phyloP scores from a whole-genome alignment of 768 basidiomycete species.

The Xerocomus brunneocitrinus region DNA sequence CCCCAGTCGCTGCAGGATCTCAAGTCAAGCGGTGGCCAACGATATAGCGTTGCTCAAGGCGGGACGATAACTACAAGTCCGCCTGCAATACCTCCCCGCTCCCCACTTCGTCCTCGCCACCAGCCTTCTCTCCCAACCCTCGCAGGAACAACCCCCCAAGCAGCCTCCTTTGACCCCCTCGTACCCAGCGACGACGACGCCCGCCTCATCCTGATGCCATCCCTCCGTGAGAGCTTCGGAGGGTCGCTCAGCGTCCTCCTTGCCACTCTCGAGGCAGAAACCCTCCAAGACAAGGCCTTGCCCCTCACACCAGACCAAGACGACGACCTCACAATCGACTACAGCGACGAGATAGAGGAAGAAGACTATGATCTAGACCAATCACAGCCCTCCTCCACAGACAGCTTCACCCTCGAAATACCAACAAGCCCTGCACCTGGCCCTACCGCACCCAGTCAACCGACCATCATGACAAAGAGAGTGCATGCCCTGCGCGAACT shows the following conservation, averaged over 20 bases:
- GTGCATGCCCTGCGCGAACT: slow-evolving; percentile 75
- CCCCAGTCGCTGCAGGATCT: slow-evolving; percentile 28
- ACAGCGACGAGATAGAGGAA: slow-evolving; percentile 22
- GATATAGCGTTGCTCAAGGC: slow-evolving; percentile 10
- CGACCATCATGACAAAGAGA: slow-evolving; percentile 54
- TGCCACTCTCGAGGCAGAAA: slow-evolving; percentile 27
- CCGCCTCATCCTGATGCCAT: slow-evolving; percentile 24
- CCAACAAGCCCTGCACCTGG: slow-evolving; percentile 4
- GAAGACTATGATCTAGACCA: slow-evolving; percentile 26
- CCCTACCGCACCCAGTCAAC: slow-evolving; percentile 27
- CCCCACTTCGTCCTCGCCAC: slow-evolving; percentile 26
- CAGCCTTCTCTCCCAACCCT: slow-evolving; percentile 8
- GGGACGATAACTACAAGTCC: slow-evolving; percentile 6
- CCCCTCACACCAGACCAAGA: slow-evolving; percentile 29
- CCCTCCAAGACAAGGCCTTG: slow-evolving; percentile 29
- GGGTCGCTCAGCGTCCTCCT: slow-evolving; percentile 31
- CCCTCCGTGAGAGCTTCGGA: slow-evolving; percentile 29
- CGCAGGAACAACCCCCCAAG: neutral
- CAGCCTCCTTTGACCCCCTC: neutral
- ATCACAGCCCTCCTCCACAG: slow-evolving; percentile 24
- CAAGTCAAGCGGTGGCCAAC: slow-evolving; percentile 13
- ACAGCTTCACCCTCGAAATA: slow-evolving; percentile 21
- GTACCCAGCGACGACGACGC: slow-evolving; percentile 14
- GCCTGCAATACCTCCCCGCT: slow-evolving; percentile 29
- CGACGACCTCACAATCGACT: slow-evolving; percentile 18